Conservation (phyloP, 1,284 basidiomycete species). For the Porodaedalea pini region DNA sequence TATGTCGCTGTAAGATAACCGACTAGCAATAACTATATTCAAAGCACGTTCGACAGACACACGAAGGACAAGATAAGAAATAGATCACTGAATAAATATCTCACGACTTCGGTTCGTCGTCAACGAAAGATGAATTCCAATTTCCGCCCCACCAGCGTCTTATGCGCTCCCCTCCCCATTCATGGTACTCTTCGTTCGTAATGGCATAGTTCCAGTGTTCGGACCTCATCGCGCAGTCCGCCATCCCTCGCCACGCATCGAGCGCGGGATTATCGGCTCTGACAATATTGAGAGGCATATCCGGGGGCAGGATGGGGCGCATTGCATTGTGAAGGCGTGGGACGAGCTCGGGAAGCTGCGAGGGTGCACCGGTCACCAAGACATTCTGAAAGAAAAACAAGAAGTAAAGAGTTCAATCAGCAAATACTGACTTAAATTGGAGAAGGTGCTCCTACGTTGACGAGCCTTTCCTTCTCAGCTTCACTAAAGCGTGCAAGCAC, state of each 20-base stretch:
- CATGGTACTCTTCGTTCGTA: conserved; percentile 83
- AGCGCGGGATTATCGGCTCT: conserved; percentile 63
- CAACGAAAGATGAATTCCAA: conserved; percentile 50
- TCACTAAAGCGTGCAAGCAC: conserved; percentile 80
- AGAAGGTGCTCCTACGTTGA: conserved; percentile 37
- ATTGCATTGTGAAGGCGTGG: conserved; percentile 68
- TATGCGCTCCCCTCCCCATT: conserved; percentile 83
- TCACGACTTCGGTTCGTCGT: background rate
- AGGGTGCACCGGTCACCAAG: conserved; percentile 86
- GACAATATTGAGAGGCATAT: conserved; percentile 62
- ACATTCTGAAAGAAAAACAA: conserved; percentile 58
- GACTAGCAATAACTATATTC: conserved; percentile 2
- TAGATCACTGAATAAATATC: background rate
- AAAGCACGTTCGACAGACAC: conserved; percentile 5
- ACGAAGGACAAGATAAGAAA: background rate
- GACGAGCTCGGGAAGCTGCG: conserved; percentile 69
- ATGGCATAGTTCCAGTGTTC: conserved; percentile 57
- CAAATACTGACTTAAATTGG: background rate
- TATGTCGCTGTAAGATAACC: background rate
- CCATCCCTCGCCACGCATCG: conserved; percentile 95
- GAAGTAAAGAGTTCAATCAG: conserved; percentile 17
- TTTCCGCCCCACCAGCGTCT: conserved; percentile 83
- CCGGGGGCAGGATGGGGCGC: conserved; percentile 78
- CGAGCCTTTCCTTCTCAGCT: conserved; percentile 51
- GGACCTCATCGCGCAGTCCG: conserved; percentile 66